phyloP scores from a whole-genome alignment of 805 yeast genomes.

The Candida silvicultrix region DNA sequence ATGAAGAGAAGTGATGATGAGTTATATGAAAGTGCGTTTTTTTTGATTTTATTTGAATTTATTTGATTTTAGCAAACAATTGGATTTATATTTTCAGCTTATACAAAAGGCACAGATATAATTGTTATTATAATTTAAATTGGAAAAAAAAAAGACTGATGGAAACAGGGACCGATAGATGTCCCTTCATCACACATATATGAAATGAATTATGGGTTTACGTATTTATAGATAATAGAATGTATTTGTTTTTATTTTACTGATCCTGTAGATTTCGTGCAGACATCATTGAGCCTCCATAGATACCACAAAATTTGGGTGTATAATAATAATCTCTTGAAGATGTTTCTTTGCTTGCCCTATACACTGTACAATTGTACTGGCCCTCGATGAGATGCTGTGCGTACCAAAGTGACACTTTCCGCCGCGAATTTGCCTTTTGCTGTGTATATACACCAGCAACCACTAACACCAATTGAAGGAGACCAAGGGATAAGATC shows the following conservation, averaged over 20 bases:
- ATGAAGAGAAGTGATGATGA: not conserved
- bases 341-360: too few species aligned
- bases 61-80: not conserved
- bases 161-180: not conserved
- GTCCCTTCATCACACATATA: not conserved
- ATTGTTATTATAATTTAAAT: not conserved
- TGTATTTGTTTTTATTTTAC: not conserved
- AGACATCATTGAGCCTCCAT: too few species aligned
- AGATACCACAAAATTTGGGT: too few species aligned
- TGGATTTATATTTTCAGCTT: too few species aligned
- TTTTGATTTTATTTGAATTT: not conserved
- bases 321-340: too few species aligned
- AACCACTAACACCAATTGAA: too few species aligned
- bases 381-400: not conserved
- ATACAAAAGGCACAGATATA: too few species aligned
- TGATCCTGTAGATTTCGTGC: too few species aligned
- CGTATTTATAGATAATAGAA: conserved; percentile 1
- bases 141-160: not conserved
- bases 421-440: not conserved
- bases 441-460: too few species aligned
- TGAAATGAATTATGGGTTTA: conserved; percentile 1
- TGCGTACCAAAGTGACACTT: not conserved
- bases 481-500: too few species aligned
- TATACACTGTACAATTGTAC: too few species aligned
- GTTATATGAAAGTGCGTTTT: not conserved